Base-by-base conservation (phyloP, 495 filamentous ascomycete genomes). In the Filosporella fistucella region DNA sequence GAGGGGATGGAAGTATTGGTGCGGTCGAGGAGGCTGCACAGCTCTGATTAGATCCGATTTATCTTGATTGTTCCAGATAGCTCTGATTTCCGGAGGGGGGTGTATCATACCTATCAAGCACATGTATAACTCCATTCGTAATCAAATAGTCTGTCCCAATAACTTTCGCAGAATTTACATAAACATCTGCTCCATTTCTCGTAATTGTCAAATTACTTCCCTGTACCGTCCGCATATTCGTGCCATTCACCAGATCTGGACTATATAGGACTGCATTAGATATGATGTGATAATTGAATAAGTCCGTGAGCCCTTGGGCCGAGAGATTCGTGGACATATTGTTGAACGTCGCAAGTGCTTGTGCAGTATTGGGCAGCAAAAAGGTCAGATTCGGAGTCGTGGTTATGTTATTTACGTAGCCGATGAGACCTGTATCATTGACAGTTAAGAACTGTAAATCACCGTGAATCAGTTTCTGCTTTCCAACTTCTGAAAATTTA, bases 211-310 rank as follows among this genome's bases (percentile, higher is more conserved):
- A 33, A 33, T 20, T 45, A 10, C 20, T 21, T 5, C 42, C 42
- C 29, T 45, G 26, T 3, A 21, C 17, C 8, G 42, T 45, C 42
- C 8, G 14, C 42, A 45, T 32, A 9, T 17, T 17, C 34, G 42
- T 45, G 7, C 42, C 42, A 32, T 45, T 45, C 14, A 16, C 18
- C 10, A 45, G 26, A 22, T 30, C n/a, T 4, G 25, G 25, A 17
- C 42, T 45, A 17, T 45, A 45, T n/a, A 30, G 26, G 21, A 45
- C 12, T 10, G 13, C 2, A 20, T 34, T 18, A 3, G 42, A 28
- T 12, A 45, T 28, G 6, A 45, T 34, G 21, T 45, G 42, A 21
- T 45, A 45, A 16, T 45, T 17, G 42, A 45, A 45, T 12, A 32
- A 16, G 2, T n/a, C 29, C n/a, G 25, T 45, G 1, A 45, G 17